Conservation (phyloP, 2,329 filamentous ascomycete genomes). For the Exserohilum rostratum region DNA sequence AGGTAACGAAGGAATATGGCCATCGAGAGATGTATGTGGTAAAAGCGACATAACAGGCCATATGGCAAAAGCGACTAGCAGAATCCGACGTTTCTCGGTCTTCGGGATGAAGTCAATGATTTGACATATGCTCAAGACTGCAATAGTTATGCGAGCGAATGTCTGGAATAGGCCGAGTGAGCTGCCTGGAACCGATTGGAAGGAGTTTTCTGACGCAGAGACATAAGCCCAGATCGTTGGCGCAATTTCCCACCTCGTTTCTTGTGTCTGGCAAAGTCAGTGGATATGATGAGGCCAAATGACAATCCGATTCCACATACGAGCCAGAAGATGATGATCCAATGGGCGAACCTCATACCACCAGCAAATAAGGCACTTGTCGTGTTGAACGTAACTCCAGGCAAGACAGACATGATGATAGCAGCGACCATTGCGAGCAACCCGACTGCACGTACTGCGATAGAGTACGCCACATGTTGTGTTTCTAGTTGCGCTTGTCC, state of each 20-base stretch:
- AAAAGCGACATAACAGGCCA: slow-evolving; percentile 2
- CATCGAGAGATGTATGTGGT: background rate
- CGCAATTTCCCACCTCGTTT: slow-evolving; percentile 3
- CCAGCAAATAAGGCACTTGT: background rate
- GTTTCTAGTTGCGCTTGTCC: background rate
- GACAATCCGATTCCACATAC: background rate
- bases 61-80: background rate
- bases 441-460: background rate
- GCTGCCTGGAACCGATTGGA: background rate
- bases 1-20: background rate
- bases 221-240: slow-evolving; percentile 1
- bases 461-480: background rate
- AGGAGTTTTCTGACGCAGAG: background rate
- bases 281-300: background rate
- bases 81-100: background rate
- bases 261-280: background rate
- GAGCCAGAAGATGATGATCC: slow-evolving; percentile 2
- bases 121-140: background rate
- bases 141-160: background rate
- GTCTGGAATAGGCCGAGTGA: background rate
- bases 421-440: background rate
- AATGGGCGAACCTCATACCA: slow-evolving; percentile 2
- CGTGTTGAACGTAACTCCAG: background rate
- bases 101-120: background rate
- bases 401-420: background rate